These are phyloP conservation scores for Podospora pseudopauciseta DNA, from an alignment of 495 filamentous ascomycete species.

Conservation along the genomic window DNA sequence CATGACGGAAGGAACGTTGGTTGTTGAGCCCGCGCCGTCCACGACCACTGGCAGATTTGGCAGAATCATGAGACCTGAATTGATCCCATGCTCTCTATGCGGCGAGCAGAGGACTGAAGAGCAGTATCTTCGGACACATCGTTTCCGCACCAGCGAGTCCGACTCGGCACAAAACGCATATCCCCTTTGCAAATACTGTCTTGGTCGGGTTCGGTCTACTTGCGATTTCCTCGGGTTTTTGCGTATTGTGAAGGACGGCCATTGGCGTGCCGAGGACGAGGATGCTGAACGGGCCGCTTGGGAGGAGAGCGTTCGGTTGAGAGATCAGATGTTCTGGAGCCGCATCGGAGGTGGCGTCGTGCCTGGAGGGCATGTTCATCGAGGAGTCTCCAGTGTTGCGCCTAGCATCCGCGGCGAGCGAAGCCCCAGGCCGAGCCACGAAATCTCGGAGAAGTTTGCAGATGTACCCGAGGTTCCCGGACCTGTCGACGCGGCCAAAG, in stretches of 20 bases:
- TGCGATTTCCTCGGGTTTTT: slow-evolving; percentile 93
- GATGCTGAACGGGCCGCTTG: slow-evolving; percentile 80
- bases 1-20: slow-evolving; percentile 79
- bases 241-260: slow-evolving; percentile 82
- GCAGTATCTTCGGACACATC: slow-evolving; percentile 71
- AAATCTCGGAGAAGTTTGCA: slow-evolving; percentile 6
- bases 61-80: slow-evolving; percentile 54
- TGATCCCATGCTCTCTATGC: slow-evolving; percentile 80
- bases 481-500: background rate
- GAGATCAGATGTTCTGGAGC: slow-evolving; percentile 96
- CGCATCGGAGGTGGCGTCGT: slow-evolving; percentile 85
- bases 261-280: slow-evolving; percentile 72
- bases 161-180: slow-evolving; percentile 77
- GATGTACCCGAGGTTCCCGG: background rate
- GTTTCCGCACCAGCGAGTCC: slow-evolving; percentile 81
- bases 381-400: slow-evolving; percentile 19
- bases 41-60: slow-evolving; percentile 38
- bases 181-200: slow-evolving; percentile 85
- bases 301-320: slow-evolving; percentile 84
- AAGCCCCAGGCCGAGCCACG: slow-evolving; percentile 32
- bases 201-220: slow-evolving; percentile 74
- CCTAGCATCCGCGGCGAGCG: slow-evolving; percentile 27
- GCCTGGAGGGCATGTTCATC: slow-evolving; percentile 42
- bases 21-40: slow-evolving; percentile 80
- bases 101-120: slow-evolving; percentile 73